phyloP scores from a whole-genome alignment of 768 basidiomycete genomes.

The Galerina marginata region DNA sequence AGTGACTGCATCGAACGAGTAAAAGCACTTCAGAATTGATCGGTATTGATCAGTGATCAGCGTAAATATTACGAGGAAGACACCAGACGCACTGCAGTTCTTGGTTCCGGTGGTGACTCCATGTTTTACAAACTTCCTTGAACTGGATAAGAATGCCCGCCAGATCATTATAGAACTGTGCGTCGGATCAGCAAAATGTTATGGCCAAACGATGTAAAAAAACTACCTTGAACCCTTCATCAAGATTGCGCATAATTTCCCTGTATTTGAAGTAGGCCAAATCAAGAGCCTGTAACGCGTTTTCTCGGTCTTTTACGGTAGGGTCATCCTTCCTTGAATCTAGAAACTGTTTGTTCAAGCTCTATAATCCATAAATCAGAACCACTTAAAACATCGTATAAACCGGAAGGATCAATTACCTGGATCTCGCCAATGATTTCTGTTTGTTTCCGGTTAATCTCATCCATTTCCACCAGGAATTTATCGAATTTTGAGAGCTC shows the following conservation, averaged over 20 bases:
- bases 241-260: conserved; percentile 83
- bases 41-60: conserved; percentile 11
- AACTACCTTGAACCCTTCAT: conserved; percentile 83
- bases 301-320: conserved; percentile 78
- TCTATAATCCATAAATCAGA: conserved; percentile 32
- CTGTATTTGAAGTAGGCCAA: conserved; percentile 86
- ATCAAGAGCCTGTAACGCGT: conserved; percentile 82
- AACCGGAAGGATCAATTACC: conserved; percentile 46
- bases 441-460: conserved; percentile 64
- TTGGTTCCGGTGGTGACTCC: conserved; percentile 72
- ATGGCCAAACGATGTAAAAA: neutral
- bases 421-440: conserved; percentile 69
- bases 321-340: conserved; percentile 80
- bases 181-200: neutral
- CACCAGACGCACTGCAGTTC: conserved; percentile 69
- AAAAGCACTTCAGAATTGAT: conserved; percentile 39
- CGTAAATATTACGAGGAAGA: conserved; percentile 6
- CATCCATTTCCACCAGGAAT: conserved; percentile 64
- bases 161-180: conserved; percentile 92
- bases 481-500: conserved; percentile 84
- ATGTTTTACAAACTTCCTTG: conserved; percentile 75
- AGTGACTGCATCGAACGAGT: conserved; percentile 43
- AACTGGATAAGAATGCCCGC: conserved; percentile 73
- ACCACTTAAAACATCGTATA: neutral
- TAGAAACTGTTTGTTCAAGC: conserved; percentile 74